Evolutionary conservation across 257 asterid species (phyloP), one percentile per base, ranked within the genome.

Genomic region (Petunia axillaris): DNA sequence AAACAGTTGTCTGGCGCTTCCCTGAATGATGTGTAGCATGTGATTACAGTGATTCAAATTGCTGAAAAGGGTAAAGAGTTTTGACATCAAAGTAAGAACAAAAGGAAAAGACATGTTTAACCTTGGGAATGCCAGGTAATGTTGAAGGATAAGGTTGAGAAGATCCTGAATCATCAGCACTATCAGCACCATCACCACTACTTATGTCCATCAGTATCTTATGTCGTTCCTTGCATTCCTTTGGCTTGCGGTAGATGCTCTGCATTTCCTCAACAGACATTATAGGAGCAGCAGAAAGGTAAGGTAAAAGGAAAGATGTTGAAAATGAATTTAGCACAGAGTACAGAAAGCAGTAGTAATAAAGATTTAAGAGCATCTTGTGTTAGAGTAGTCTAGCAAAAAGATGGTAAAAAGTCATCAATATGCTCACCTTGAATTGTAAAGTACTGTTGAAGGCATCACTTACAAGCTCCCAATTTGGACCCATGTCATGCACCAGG

Each of bases 51-150:
- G 52, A 66, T 38, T 77, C 77, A 82, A 79, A 11, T 59, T 76
- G 67, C 65, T 64, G 46, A 59, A 62, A 78, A 60, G 50, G 46
- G 60, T 15, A 67, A 57, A n/a, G 14, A 57, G 80, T 44, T 48
- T 75, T 70, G 40, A 52, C 25, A 85, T 65, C 48, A 64, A 81
- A 16, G 78, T 37, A 64, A 64, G 71, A 70, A 54, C 78, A 77
- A 58, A 25, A 73, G 37, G 77, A 46, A 64, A 79, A 79, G 75
- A 84, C 36, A 57, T 53, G 55, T 35, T 82, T 79, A 85, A 91
- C 99, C 92, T 93, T 96, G 63, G 99, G 99, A 83, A 96, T 96
- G 82, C 99, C 99, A 79, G 98, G 98, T 83, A 96, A 87, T 8
- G 96, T 91, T 80, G 97, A 93, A 81, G 92, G 93, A 86, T 96